Conservation (phyloP, 2,329 filamentous ascomycete species). For the Juglanconis oblonga region DNA sequence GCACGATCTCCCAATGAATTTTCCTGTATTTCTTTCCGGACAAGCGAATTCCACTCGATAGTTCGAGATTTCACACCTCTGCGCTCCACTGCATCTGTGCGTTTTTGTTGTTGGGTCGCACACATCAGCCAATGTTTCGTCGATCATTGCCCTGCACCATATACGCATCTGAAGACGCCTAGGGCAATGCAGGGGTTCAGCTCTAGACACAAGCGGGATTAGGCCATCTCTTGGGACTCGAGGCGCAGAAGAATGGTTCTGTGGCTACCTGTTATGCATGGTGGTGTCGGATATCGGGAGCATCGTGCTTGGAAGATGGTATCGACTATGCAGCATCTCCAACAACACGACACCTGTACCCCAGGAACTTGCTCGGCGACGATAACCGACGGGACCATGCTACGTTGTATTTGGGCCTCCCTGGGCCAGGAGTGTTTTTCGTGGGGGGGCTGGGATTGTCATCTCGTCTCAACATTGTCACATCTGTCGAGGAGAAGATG, state of each 20-base stretch:
- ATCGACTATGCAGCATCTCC: not conserved
- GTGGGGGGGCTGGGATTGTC: too few relatives aligned
- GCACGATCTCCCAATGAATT: too few relatives aligned
- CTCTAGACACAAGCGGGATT: not conserved
- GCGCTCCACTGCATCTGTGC: not conserved
- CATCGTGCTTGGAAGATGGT: not conserved
- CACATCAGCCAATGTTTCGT: not conserved
- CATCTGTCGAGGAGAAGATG: not conserved
- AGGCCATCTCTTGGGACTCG: not conserved
- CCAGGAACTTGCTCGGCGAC: not conserved
- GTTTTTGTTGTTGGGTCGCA: not conserved
- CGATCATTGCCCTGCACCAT: slow-evolving; percentile 1
- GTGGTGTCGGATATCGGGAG: not conserved
- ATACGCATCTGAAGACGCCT: not conserved
- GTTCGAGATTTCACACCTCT: not conserved
- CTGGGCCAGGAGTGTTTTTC: too few relatives aligned
- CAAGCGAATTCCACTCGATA: not conserved
- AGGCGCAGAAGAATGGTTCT: not conserved
- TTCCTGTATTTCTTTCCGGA: too few relatives aligned
- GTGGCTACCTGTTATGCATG: too few relatives aligned
- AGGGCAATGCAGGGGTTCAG: not conserved
- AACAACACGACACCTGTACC: not conserved
- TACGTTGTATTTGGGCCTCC: too few relatives aligned
- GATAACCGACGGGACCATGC: not conserved
- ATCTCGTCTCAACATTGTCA: not conserved